phyloP scores from a whole-genome alignment of 192 early-diverging fungal genomes.

The Chytriomyces hyalinus region DNA sequence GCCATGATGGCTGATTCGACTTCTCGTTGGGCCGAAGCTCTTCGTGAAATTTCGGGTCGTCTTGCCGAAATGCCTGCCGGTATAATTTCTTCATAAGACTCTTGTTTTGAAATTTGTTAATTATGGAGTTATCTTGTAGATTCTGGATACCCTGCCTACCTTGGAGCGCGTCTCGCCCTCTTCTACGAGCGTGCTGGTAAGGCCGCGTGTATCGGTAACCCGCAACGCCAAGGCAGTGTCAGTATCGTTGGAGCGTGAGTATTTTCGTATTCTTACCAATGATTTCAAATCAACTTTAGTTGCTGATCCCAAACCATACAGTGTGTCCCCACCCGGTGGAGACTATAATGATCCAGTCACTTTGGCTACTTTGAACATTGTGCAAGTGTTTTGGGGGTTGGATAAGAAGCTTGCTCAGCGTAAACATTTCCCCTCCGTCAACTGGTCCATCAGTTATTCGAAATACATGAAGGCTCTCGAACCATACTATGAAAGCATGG shows the following conservation, averaged over 20 bases:
- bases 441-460: conserved; percentile 97
- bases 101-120: not conserved
- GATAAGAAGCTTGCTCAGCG: conserved; percentile 99
- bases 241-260: conserved; percentile 92
- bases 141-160: conserved; percentile 97
- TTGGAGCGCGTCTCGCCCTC: conserved; percentile 97
- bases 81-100: conserved; percentile 6
- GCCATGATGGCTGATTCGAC: conserved; percentile 99
- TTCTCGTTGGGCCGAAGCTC: conserved; percentile 99
- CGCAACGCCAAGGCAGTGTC: conserved; percentile 89
- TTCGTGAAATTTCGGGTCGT: conserved; percentile 99
- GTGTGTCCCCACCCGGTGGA: conserved; percentile 99
- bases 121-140: conserved; percentile 51
- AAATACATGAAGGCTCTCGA: conserved; percentile 99
- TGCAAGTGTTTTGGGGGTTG: conserved; percentile 99
- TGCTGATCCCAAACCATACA: conserved; percentile 32
- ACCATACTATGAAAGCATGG: conserved; percentile 91
- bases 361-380: conserved; percentile 94
- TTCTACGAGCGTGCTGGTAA: conserved; percentile 99
- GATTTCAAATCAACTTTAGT: not conserved
- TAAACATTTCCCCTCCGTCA: conserved; percentile 99
- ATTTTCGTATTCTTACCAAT: conserved; percentile 24
- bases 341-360: conserved; percentile 99
- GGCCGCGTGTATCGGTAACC: conserved; percentile 94
- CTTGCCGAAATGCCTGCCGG: conserved; percentile 99